phyloP scores from a whole-genome alignment of 2,329 filamentous ascomycete genomes.

The Epichloe elymi region DNA sequence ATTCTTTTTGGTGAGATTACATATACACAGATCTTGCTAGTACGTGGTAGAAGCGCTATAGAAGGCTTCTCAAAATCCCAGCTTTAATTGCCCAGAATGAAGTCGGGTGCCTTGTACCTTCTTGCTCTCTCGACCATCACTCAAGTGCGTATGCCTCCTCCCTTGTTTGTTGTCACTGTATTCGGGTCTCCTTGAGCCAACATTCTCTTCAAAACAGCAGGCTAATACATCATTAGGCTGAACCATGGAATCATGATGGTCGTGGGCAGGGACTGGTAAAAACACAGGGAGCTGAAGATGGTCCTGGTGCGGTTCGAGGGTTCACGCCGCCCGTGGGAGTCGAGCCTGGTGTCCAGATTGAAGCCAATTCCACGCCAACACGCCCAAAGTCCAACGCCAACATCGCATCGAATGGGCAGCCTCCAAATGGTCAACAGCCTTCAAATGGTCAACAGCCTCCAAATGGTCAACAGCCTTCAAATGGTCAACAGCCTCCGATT shows the following conservation, averaged over 20 bases:
- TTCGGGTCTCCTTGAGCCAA: background rate
- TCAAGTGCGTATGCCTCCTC: conserved; percentile 7
- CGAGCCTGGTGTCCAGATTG: background rate
- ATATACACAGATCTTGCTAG: background rate
- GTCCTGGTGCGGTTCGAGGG: background rate
- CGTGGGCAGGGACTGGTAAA: background rate
- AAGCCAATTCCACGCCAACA: background rate
- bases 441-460: background rate
- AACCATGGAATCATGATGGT: background rate
- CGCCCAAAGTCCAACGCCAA: background rate
- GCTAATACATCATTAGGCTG: background rate
- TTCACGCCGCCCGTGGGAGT: background rate
- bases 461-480: background rate
- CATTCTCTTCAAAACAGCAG: background rate
- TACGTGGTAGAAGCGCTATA: background rate
- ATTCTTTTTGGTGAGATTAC: background rate
- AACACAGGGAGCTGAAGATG: background rate
- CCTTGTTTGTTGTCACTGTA: background rate
- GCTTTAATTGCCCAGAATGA: conserved; percentile 8
- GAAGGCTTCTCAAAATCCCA: too few species aligned
- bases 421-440: background rate
- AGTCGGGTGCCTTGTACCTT: conserved; percentile 8
- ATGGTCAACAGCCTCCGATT: too few species aligned
- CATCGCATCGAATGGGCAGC: background rate
- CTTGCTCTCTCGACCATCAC: conserved; percentile 9